Conservation (phyloP, 805 yeast species). For the Candida saitoana region DNA sequence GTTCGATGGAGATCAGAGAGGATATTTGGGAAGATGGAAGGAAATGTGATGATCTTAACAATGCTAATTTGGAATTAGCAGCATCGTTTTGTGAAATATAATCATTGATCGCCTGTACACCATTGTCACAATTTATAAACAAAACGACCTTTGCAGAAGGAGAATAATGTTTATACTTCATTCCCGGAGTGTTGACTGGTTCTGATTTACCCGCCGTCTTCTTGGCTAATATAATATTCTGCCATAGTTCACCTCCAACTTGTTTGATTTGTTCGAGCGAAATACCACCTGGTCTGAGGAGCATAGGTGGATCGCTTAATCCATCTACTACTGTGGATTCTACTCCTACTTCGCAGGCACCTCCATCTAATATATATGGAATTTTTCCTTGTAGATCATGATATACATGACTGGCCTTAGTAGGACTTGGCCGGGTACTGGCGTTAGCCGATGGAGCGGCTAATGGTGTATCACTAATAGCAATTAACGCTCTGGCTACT, state of each 20-base stretch:
- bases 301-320: slow-evolving; percentile 73
- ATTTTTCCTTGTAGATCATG: slow-evolving; percentile 76
- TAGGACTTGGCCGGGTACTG: slow-evolving; percentile 92
- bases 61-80: slow-evolving; percentile 41
- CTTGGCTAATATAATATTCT: slow-evolving; percentile 56
- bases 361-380: slow-evolving; percentile 88
- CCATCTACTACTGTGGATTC: slow-evolving; percentile 96
- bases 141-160: slow-evolving; percentile 81
- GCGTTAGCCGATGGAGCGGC: slow-evolving; percentile 99
- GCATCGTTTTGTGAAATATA: slow-evolving; percentile 17
- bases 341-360: slow-evolving; percentile 80
- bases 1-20: slow-evolving; percentile 19
- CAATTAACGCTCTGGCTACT: slow-evolving; percentile 85
- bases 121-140: slow-evolving; percentile 49
- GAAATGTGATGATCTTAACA: slow-evolving; percentile 44
- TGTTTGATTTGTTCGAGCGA: slow-evolving; percentile 67
- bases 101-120: slow-evolving; percentile 28
- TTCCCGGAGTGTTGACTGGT: slow-evolving; percentile 88
- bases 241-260: slow-evolving; percentile 70
- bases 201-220: slow-evolving; percentile 62
- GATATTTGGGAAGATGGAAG: slow-evolving; percentile 16
- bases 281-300: slow-evolving; percentile 92
- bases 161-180: slow-evolving; percentile 95
- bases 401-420: slow-evolving; percentile 79
- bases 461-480: slow-evolving; percentile 77